Evolutionary conservation across 1,284 basidiomycete genomes (phyloP), one percentile per base, ranked within the genome.

Genomic region (Sutorius eximius): DNA sequence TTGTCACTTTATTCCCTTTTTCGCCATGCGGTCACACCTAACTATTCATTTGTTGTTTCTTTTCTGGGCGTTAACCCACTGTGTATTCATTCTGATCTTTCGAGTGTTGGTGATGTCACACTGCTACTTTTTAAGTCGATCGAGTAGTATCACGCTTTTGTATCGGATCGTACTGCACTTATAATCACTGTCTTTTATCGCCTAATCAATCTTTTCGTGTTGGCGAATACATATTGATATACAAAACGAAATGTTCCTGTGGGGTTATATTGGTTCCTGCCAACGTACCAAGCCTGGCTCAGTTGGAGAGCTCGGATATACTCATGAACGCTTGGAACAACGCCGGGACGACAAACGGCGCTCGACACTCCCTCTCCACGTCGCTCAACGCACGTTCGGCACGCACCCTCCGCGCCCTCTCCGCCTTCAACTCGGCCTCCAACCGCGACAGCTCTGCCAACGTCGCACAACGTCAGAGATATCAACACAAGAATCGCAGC

Each of bases 291-390:
- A n/a, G 12, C 9, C 12, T 20, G 9, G 5, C 5, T 60, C 53
- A 66, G 43, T 33, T 45, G 4, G 67, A 55, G 30, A 69, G 55
- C 15, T 72, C 70, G 20, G 67, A 67, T 37, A 72, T 68, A 16
- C 24, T 53, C 49, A 66, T 32, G 18, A 69, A 72, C 13, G 68
- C 71, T 18, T 66, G 63, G 42, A 67, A 65, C 45, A 69, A 52
- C 3, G 64, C 70, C 20, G 69, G 68, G 0, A 69, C 69, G 20
- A 72, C 62, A 42, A 72, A 72, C 20, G 71, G 68, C 43, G 55
- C 20, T 22, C 48, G 51, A 33, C 68, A 70, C 38, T 69, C 68
- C 45, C 56, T 57, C 43, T 72, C 69, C 3, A 72, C 66, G 1
- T 69, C 68, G 3, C 24, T 42, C 51, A 72, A 50, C 27, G 45